phyloP scores from a whole-genome alignment of 352 stramenopile species.

The Pythium monospermum region DNA sequence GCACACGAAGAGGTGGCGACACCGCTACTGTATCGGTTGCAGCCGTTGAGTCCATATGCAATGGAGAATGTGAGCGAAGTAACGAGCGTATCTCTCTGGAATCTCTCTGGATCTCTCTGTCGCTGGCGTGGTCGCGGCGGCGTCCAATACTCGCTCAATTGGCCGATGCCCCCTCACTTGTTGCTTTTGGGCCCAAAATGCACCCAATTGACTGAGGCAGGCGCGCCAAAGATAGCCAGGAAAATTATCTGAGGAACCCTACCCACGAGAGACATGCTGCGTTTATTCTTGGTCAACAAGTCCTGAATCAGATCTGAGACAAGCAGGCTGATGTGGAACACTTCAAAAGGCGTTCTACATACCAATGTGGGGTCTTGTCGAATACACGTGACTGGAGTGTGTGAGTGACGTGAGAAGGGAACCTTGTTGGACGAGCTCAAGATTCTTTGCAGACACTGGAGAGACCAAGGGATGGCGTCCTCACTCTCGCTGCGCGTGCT shows the following conservation, averaged over 20 bases:
- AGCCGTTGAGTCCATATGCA: background rate
- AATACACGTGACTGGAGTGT: background rate
- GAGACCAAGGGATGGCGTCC: constrained; percentile 8
- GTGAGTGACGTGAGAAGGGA: constrained; percentile 1
- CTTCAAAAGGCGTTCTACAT: background rate
- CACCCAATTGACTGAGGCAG: no score
- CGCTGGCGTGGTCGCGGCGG: no score
- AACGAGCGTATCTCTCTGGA: no score
- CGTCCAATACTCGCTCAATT: no score
- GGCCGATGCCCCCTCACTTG: no score
- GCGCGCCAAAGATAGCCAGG: background rate
- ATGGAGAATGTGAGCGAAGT: background rate
- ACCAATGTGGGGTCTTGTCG: no score
- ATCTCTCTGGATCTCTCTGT: no score
- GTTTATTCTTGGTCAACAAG: no score
- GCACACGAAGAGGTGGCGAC: constrained; percentile 9
- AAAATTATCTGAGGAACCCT: constrained; percentile 2
- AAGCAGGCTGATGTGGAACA: background rate
- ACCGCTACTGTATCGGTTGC: background rate
- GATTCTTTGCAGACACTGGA: background rate
- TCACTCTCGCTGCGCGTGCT: constrained; percentile 16
- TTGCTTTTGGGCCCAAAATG: no score
- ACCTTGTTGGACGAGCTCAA: background rate
- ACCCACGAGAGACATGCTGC: background rate
- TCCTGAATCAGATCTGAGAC: constrained; percentile 1